Conservation (phyloP, 768 basidiomycete species). For the Cystobasidium tubakii region DNA sequence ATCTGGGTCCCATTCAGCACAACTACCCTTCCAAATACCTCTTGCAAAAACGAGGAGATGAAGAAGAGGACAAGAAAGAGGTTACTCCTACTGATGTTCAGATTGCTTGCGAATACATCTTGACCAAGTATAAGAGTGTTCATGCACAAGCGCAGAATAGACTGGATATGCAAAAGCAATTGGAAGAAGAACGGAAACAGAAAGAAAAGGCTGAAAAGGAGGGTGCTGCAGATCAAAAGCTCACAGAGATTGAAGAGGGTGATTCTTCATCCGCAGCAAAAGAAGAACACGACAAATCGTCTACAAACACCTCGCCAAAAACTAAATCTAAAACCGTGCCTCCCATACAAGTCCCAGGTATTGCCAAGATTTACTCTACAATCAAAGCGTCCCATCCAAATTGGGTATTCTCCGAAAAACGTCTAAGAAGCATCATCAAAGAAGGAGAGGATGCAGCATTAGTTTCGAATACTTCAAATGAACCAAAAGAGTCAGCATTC, state of each 20-base stretch:
- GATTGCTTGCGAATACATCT: constrained; percentile 22
- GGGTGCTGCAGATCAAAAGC: neutral
- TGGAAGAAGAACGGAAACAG: neutral
- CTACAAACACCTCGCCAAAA: neutral
- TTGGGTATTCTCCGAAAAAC: constrained; percentile 1
- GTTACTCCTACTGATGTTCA: constrained; percentile 6
- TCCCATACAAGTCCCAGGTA: constrained; percentile 4
- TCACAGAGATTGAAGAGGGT: neutral
- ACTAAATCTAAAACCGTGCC: neutral
- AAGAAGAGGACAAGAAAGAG: neutral
- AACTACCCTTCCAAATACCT: constrained; percentile 30
- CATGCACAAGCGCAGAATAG: constrained; percentile 28
- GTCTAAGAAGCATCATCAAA: constrained; percentile 14
- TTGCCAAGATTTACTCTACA: neutral
- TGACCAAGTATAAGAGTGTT: constrained; percentile 11
- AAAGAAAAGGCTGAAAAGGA: neutral
- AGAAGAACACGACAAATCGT: neutral
- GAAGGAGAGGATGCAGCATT: neutral
- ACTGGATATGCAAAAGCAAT: constrained; percentile 5
- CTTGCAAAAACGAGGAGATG: neutral
- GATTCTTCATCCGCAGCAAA: neutral
- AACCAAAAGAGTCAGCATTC: neutral
- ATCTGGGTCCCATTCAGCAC: neutral
- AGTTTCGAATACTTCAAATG: neutral
- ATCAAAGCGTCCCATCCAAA: neutral